Evolutionary conservation across 495 filamentous ascomycete genomes (phyloP).

Genomic region (Aspergillus biplanus): DNA sequence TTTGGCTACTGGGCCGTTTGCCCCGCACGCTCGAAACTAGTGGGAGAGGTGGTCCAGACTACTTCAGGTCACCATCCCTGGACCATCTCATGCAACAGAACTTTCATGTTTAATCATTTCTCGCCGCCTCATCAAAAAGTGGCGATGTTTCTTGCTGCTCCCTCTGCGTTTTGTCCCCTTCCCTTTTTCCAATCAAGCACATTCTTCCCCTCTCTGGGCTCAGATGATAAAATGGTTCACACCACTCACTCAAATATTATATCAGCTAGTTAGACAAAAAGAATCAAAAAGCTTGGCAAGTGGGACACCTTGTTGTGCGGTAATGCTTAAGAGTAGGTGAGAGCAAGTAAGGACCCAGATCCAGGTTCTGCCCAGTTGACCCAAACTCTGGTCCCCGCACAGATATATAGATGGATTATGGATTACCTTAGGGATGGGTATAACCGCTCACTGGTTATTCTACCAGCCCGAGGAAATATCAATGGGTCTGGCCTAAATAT

Average conservation of each 20-base stretch:
- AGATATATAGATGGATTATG: neutral
- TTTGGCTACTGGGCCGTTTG: conserved; percentile 7
- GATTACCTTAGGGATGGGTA: neutral
- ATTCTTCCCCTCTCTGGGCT: no score
- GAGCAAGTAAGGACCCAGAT: neutral
- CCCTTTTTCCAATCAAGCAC: no score
- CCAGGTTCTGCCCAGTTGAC: neutral
- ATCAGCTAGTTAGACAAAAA: neutral
- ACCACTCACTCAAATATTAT: conserved; percentile 4
- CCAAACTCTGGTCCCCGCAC: conserved; percentile 2
- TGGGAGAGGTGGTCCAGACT: conserved; percentile 1
- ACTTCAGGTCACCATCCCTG: neutral
- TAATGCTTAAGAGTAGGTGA: neutral
- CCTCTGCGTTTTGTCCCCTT: no score
- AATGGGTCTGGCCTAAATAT: neutral
- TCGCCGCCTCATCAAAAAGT: neutral
- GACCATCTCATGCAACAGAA: neutral
- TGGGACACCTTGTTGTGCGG: neutral
- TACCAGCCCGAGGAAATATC: neutral
- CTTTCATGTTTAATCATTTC: no score
- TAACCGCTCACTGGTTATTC: neutral
- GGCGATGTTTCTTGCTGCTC: neutral
- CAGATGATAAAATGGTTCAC: no score
- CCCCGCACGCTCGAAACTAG: conserved; percentile 18
- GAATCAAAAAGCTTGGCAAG: neutral